These are phyloP conservation scores for Corinectria fuckeliana DNA, from an alignment of 2,329 filamentous ascomycete genomes.

Conservation along the genomic window DNA sequence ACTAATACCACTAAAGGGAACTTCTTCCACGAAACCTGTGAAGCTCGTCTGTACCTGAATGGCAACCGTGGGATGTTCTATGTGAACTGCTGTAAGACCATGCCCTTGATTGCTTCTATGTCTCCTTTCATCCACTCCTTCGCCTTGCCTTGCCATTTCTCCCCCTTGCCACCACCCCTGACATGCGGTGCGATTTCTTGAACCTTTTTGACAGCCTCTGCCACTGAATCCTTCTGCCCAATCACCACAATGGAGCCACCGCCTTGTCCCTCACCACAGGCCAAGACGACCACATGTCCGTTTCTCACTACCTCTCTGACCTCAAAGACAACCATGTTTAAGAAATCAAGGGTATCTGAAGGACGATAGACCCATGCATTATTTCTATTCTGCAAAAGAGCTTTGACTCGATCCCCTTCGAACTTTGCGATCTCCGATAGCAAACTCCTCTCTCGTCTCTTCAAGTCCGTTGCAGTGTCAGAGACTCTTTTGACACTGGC, in stretches of 20 bases:
- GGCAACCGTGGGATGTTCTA: not conserved
- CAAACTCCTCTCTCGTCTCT: slow-evolving; percentile 37
- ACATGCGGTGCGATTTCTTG: slow-evolving; percentile 19
- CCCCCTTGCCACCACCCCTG: slow-evolving; percentile 39
- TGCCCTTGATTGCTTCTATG: slow-evolving; percentile 29
- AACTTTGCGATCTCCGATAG: slow-evolving; percentile 39
- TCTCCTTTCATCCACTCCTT: slow-evolving; percentile 35
- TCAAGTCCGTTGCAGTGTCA: slow-evolving; percentile 27
- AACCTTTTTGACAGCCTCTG: slow-evolving; percentile 23
- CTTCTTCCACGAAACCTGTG: not conserved
- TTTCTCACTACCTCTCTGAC: slow-evolving; percentile 30
- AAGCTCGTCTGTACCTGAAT: not conserved
- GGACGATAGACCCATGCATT: slow-evolving; percentile 35
- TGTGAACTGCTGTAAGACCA: slow-evolving; percentile 20
- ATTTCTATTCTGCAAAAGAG: slow-evolving; percentile 19
- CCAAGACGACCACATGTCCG: slow-evolving; percentile 31
- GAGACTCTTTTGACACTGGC: slow-evolving; percentile 18
- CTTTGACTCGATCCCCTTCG: slow-evolving; percentile 34
- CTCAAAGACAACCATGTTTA: slow-evolving; percentile 38
- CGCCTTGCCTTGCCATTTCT: slow-evolving; percentile 44
- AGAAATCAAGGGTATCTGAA: slow-evolving; percentile 38
- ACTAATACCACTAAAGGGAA: too few species aligned
- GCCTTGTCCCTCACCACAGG: slow-evolving; percentile 34
- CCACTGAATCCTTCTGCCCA: slow-evolving; percentile 33
- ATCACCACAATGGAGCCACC: slow-evolving; percentile 36